A percentile compares a stretch with the other conserved stretches of the same genome.
phyloP scores from a whole-genome alignment of 192 early-diverging fungal genomes.

The Paraglomus occultum region DNA sequence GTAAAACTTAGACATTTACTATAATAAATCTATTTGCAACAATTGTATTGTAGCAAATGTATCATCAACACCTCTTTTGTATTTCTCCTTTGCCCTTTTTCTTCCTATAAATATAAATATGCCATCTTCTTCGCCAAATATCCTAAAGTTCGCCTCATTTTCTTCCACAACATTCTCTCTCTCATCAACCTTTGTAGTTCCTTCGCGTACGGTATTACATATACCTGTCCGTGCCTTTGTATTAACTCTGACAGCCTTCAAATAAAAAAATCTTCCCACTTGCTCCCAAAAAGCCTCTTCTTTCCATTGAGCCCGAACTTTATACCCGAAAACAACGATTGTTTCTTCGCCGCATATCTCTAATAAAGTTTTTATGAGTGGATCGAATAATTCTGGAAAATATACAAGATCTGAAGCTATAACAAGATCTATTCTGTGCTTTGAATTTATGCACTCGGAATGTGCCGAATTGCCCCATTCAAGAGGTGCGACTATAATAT shows the following conservation, averaged over 20 bases:
- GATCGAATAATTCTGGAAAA: slow-evolving; percentile 48
- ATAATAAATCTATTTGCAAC: slow-evolving; percentile 37
- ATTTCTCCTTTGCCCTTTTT: slow-evolving; percentile 37
- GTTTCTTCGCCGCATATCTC: slow-evolving; percentile 40
- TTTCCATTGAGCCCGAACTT: slow-evolving; percentile 46
- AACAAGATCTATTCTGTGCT: slow-evolving; percentile 41
- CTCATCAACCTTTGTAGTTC: background rate
- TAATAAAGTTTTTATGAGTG: slow-evolving; percentile 40
- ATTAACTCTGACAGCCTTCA: slow-evolving; percentile 44
- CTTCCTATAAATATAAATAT: slow-evolving; percentile 41
- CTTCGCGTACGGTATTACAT: background rate
- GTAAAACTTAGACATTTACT: background rate
- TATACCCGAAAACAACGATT: slow-evolving; percentile 48
- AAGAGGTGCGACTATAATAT: slow-evolving; percentile 34
- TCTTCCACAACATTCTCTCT: slow-evolving; percentile 15
- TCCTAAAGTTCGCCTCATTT: background rate
- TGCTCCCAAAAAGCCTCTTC: slow-evolving; percentile 54
- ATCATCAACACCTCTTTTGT: slow-evolving; percentile 43
- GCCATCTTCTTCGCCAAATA: slow-evolving; percentile 44
- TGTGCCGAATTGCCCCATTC: slow-evolving; percentile 48
- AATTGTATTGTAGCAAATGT: slow-evolving; percentile 48
- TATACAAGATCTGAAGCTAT: slow-evolving; percentile 51
- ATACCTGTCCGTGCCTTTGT: background rate
- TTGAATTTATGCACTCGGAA: slow-evolving; percentile 20
- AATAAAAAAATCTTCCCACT: slow-evolving; percentile 51